These are phyloP conservation scores for Ceratobasidium sp. DNA, from an alignment of 1,284 basidiomycete genomes.

Conservation along the genomic window DNA sequence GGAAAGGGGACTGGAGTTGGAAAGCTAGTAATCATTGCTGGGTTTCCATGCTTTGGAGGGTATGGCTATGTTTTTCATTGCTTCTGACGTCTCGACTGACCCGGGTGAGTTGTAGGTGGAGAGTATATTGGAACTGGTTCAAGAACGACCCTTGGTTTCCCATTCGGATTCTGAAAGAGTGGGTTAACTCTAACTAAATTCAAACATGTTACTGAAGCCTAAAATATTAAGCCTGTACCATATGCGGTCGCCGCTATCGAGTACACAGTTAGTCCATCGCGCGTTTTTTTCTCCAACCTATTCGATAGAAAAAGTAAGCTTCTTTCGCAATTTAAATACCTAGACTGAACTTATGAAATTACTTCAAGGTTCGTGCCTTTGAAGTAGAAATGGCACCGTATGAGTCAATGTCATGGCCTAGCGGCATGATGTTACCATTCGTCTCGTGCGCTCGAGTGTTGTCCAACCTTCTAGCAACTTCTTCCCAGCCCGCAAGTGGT, in stretches of 20 bases:
- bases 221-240: constrained; percentile 1
- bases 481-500: background rate
- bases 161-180: constrained; percentile 13
- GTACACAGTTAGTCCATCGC: background rate
- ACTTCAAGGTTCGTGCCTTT: constrained; percentile 13
- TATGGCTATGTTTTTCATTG: background rate
- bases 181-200: background rate
- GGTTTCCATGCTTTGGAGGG: constrained; percentile 26
- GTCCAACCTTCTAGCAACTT: background rate
- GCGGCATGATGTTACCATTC: constrained; percentile 32
- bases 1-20: constrained; percentile 28
- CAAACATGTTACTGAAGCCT: background rate
- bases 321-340: background rate
- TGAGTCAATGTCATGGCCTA: constrained; percentile 34
- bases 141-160: constrained; percentile 31
- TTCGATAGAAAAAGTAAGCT: background rate
- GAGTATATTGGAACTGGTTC: constrained; percentile 22
- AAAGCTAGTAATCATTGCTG: constrained; percentile 19
- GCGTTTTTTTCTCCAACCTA: constrained; percentile 33
- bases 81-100: background rate
- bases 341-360: background rate
- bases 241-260: constrained; percentile 7
- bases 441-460: constrained; percentile 6
- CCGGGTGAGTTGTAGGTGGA: background rate
- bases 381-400: constrained; percentile 26